Conservation (phyloP, 1,284 basidiomycete species). For the Xerocomus tenax region DNA sequence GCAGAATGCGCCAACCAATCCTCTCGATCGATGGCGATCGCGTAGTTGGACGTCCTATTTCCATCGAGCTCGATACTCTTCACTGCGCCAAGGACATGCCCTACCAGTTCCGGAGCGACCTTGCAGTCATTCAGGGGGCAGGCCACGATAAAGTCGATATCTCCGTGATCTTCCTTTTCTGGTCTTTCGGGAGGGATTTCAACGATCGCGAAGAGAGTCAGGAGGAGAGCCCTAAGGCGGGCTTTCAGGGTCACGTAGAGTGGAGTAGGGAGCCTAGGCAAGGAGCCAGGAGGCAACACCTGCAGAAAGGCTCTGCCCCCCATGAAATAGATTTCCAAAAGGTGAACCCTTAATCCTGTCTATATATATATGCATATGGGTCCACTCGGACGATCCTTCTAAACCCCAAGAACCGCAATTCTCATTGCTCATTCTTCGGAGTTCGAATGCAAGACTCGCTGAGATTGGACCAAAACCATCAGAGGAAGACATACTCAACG, state of each 20-base stretch:
- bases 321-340: slow-evolving; percentile 35
- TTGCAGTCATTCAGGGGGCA: slow-evolving; percentile 28
- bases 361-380: background rate
- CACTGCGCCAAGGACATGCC: slow-evolving; percentile 40
- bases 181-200: slow-evolving; percentile 53
- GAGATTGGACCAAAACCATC: background rate
- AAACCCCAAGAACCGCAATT: slow-evolving; percentile 11
- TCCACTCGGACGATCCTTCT: slow-evolving; percentile 15
- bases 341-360: background rate
- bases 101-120: slow-evolving; percentile 37
- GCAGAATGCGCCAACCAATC: slow-evolving; percentile 17
- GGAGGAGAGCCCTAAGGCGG: slow-evolving; percentile 35
- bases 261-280: slow-evolving; percentile 50
- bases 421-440: background rate
- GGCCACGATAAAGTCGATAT: slow-evolving; percentile 56
- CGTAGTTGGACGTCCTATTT: slow-evolving; percentile 55
- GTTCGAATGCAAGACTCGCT: background rate
- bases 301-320: slow-evolving; percentile 58
- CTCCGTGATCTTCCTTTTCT: slow-evolving; percentile 54
- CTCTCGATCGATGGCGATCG: slow-evolving; percentile 37
- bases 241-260: slow-evolving; percentile 47
- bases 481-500: no score
- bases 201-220: slow-evolving; percentile 42
- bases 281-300: slow-evolving; percentile 36
- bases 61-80: slow-evolving; percentile 42